phyloP scores from a whole-genome alignment of 2,329 filamentous ascomycete species.

The Colletotrichum sp. region DNA sequence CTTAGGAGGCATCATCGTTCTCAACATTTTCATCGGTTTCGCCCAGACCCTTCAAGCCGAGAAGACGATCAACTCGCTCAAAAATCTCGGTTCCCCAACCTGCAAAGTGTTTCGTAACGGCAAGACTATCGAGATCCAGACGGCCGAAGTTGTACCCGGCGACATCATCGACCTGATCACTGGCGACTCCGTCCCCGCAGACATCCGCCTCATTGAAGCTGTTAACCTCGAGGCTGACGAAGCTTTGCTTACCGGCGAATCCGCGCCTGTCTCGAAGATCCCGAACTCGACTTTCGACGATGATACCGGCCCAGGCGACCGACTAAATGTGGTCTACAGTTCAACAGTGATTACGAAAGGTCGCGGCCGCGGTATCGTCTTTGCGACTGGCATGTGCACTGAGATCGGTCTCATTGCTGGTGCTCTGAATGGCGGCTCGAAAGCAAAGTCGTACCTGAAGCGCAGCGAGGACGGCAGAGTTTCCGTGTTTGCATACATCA shows the following conservation, averaged over 20 bases:
- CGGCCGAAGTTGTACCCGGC: conserved; percentile 57
- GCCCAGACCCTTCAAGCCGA: conserved; percentile 51
- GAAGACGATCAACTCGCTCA: conserved; percentile 54
- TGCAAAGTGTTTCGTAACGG: conserved; percentile 49
- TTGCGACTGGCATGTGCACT: conserved; percentile 65
- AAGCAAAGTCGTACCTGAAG: conserved; percentile 41
- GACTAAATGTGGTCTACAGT: conserved; percentile 67
- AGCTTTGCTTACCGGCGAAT: conserved; percentile 68
- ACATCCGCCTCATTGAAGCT: conserved; percentile 60
- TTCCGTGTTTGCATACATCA: conserved; percentile 29
- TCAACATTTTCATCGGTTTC: conserved; percentile 62
- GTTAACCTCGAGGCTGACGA: conserved; percentile 75
- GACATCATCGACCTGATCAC: conserved; percentile 60
- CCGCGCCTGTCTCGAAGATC: conserved; percentile 63
- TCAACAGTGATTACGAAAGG: conserved; percentile 68
- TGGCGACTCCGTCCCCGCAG: conserved; percentile 67
- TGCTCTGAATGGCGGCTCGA: conserved; percentile 39
- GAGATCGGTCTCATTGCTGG: conserved; percentile 67
- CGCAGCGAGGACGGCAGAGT: conserved; percentile 47
- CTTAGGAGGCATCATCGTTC: conserved; percentile 60
- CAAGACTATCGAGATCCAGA: conserved; percentile 39
- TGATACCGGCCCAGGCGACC: conserved; percentile 57
- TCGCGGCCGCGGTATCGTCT: conserved; percentile 63
- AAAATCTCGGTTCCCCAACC: conserved; percentile 47
- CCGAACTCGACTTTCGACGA: conserved; percentile 44